phyloP scores from a whole-genome alignment of 2,329 filamentous ascomycete genomes.

The Nemania sp. region DNA sequence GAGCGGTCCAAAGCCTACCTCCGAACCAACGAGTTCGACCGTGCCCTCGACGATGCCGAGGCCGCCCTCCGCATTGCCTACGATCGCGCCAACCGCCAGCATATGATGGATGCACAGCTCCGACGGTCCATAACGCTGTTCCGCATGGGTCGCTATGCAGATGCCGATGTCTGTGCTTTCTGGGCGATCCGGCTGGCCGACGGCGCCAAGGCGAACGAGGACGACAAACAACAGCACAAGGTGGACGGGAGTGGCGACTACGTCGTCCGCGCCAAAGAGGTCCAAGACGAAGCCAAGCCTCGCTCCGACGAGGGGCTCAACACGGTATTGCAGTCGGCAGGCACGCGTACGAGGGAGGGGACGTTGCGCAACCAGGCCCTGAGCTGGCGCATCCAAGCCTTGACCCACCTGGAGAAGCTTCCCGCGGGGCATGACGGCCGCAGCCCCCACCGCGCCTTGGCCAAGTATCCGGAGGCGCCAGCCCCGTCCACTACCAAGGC shows the following conservation, averaged over 20 bases:
- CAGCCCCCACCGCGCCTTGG: constrained; percentile 48
- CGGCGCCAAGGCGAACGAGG: constrained; percentile 42
- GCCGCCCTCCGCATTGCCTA: constrained; percentile 63
- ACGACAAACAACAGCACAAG: constrained; percentile 43
- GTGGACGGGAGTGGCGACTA: constrained; percentile 55
- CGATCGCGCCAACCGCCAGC: constrained; percentile 71
- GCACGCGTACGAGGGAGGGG: constrained; percentile 30
- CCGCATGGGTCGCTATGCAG: constrained; percentile 70
- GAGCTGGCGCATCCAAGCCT: constrained; percentile 51
- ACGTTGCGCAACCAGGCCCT: constrained; percentile 46
- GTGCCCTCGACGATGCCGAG: constrained; percentile 72
- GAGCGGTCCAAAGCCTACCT: constrained; percentile 80
- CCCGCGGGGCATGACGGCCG: constrained; percentile 50
- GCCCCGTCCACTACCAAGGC: constrained; percentile 31
- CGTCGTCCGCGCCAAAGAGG: constrained; percentile 43
- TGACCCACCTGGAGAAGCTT: constrained; percentile 49
- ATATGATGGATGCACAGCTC: constrained; percentile 80
- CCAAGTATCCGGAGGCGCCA: constrained; percentile 39
- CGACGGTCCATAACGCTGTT: constrained; percentile 76
- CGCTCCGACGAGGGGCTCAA: constrained; percentile 27
- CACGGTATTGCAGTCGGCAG: constrained; percentile 24
- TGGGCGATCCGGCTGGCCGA: constrained; percentile 54
- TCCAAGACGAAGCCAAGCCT: constrained; percentile 30
- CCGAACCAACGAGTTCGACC: constrained; percentile 60
- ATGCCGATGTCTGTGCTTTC: constrained; percentile 72